Evolutionary conservation across 1,284 basidiomycete genomes (phyloP), one percentile per base, ranked within the genome.

Genomic region (Apiotrichum mycotoxinovorans): DNA sequence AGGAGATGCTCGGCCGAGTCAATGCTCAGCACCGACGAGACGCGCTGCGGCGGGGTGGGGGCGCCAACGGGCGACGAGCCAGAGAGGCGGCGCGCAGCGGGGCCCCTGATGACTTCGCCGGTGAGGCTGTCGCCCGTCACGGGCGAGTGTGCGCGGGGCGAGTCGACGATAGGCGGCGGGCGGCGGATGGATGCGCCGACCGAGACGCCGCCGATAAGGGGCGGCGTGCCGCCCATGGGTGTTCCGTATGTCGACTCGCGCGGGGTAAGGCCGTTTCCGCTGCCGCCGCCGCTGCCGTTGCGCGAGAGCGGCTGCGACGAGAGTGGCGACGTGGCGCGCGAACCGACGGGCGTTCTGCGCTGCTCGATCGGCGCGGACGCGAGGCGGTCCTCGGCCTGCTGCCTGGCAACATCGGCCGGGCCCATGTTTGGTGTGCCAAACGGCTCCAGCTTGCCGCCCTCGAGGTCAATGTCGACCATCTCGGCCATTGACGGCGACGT

Each of bases 401-500:
- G 68, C 23, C 57, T 52, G 38, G 65, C 65, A 38, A 68, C 55
- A 9, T 71, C 69, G 4, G 58, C 61, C 12, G 63, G 59, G 12
- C 51, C 59, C 60, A 69, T 64, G 11, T 57, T 60, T 1, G 69
- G 66, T 9, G 67, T 66, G 12, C 75, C 75, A 42, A 74, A 74
- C 23, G 57, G 48, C 42, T 74, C 70, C 3, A 53, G 57, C 26
- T 66, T 64, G 9, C 77, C 77, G 35, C 70, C 71, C 62, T 79
- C 77, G 34, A 79, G 68, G 61, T 79, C 77, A 52, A 78, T 76
- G 59, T 78, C 74, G 20, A 75, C 76, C 77, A 78, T 77, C 35
- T 70, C 74, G 12, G 62, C 57, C 20, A 62, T 52, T n/a, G 60
- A 56, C 3, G 54, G 57, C 20, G 49, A 52, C 17, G 51, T 46